phyloP scores from a whole-genome alignment of 345 rosid genomes.

The Hypericum perforatum region DNA sequence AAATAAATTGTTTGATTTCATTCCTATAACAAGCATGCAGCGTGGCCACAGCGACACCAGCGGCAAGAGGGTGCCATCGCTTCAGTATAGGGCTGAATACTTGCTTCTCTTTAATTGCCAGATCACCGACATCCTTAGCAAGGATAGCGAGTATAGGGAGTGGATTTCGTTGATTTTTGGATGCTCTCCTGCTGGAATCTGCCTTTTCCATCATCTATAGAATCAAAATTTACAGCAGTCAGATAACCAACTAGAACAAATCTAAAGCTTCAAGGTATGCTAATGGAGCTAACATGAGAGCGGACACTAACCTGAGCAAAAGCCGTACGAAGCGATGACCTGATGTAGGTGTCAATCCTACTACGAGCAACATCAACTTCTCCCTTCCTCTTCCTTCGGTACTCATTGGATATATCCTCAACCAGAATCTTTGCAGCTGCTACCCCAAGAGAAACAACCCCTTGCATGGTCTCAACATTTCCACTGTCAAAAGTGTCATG shows the following conservation, averaged over 20 bases:
- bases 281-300: not conserved
- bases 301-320: slow-evolving; percentile 90
- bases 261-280: not conserved
- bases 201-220: slow-evolving; percentile 93
- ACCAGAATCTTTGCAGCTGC: slow-evolving; percentile 81
- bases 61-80: slow-evolving; percentile 97
- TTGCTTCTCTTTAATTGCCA: slow-evolving; percentile 67
- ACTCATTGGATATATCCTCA: slow-evolving; percentile 92
- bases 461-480: slow-evolving; percentile 65
- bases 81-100: slow-evolving; percentile 86
- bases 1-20: slow-evolving; percentile 80
- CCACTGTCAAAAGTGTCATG: slow-evolving; percentile 79
- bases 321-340: slow-evolving; percentile 89
- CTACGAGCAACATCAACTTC: slow-evolving; percentile 77
- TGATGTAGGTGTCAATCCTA: slow-evolving; percentile 88
- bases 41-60: slow-evolving; percentile 96
- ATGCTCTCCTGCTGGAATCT: slow-evolving; percentile 91
- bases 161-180: slow-evolving; percentile 65
- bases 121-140: slow-evolving; percentile 89
- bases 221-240: slow-evolving; percentile 6
- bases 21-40: slow-evolving; percentile 92
- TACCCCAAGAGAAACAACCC: slow-evolving; percentile 80
- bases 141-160: slow-evolving; percentile 90
- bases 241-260: slow-evolving; percentile 7
- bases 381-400: slow-evolving; percentile 75